Base-by-base conservation (phyloP, 2,329 filamentous ascomycete species). In the Penicillium sp. region DNA sequence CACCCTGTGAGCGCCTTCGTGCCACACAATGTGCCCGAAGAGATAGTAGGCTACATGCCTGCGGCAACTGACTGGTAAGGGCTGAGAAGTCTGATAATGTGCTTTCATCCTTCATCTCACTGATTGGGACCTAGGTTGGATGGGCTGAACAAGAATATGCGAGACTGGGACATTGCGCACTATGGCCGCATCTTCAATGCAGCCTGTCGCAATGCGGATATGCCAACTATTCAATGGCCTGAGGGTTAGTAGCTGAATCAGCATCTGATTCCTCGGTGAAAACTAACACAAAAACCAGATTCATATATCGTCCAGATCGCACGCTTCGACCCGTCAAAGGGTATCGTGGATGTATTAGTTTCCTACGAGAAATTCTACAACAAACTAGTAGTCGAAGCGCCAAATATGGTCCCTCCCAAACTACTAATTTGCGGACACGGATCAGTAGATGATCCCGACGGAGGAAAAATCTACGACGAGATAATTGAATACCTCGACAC, bases 281-380 rank as follows among this genome's bases (percentile, higher is more conserved):
- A n/a, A 76, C 81, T 65, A 75, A 88, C 40, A 27, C 36, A 57
- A 5, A 57, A 46, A 55, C 56, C 55, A 78, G 82, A 87, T 63
- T 83, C 87, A 68, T 94, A 92, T 72, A 90, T 94, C 64, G 82
- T 88, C 6, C 90, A 94, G 70, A 84, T 93, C 27, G 89, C 90
- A 1, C 87, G 90, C 21, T 94, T 94, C 70, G 90, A 94, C 64
- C 90, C 90, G 0, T 86, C 89, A 46, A 94, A 93, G 75, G 90
- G 90, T 9, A 91, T 93, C 41, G 85, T 87, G 0, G 88, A 90
- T 50, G 88, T 92, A 8, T 82, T 94, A 55, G 85, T 89, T 60
- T 83, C 88, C 0, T 94, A 92, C 61, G 87, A 86, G 40, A 85
- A 88, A 66, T 88, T 93, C 70, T 84, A 83, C 53, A 78, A 81